Evolutionary conservation across 1,284 basidiomycete genomes (phyloP).

Genomic region (Volvariella volvacea): DNA sequence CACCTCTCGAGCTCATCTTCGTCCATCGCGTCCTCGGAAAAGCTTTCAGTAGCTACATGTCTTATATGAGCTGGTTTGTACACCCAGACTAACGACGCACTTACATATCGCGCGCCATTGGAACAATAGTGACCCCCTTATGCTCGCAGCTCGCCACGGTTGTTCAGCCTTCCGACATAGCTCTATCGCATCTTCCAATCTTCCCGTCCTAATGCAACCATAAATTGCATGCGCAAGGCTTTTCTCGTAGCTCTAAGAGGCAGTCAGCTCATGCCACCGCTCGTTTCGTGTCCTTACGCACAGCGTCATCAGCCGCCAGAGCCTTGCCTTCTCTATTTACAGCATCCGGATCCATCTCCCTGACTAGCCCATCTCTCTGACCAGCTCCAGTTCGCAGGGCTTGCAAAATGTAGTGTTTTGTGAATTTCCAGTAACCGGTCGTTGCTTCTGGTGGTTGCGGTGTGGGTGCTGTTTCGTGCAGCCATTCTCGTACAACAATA

Average conservation of each 20-base stretch:
- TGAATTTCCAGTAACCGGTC: constrained; percentile 78
- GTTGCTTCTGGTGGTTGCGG: constrained; percentile 60
- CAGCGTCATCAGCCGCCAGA: constrained; percentile 69
- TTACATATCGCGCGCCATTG: constrained; percentile 64
- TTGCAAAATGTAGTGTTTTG: constrained; percentile 70
- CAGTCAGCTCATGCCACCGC: background rate
- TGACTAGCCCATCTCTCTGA: constrained; percentile 48
- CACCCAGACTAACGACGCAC: constrained; percentile 19
- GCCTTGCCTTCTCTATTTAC: constrained; percentile 45
- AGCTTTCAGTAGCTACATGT: constrained; percentile 38
- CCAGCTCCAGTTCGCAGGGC: constrained; percentile 44
- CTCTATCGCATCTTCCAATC: constrained; percentile 77
- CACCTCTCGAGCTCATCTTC: constrained; percentile 46
- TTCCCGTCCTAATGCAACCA: constrained; percentile 74
- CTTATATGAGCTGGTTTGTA: background rate
- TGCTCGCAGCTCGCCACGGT: constrained; percentile 86
- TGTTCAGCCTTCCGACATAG: constrained; percentile 81
- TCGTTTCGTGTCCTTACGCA: constrained; percentile 27
- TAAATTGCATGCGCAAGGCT: constrained; percentile 69
- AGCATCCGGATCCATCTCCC: constrained; percentile 72
- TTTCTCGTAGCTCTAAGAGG: constrained; percentile 67
- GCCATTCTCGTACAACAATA: constrained; percentile 75
- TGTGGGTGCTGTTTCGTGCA: constrained; percentile 62
- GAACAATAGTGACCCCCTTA: constrained; percentile 75
- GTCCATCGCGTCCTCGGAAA: constrained; percentile 46